Evolutionary conservation across 306 rosid species (phyloP), one percentile per base, ranked within the genome.

Genomic region (Delonix regia): DNA sequence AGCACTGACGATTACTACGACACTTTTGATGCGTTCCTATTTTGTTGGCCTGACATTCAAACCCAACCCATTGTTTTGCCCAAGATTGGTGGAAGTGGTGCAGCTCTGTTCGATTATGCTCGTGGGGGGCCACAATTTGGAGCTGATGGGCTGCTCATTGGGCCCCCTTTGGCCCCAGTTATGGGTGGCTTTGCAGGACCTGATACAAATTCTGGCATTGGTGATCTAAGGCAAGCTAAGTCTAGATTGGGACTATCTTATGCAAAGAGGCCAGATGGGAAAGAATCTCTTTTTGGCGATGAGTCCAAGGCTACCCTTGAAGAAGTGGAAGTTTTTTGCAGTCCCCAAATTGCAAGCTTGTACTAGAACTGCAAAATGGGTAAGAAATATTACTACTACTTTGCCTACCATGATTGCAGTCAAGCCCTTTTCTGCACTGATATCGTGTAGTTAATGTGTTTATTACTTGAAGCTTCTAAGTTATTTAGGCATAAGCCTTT

Each of bases 1-100:
- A 93, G 98, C 93, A 95, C 99, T 70, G 97, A 95, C 64, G 97
- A 93, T 69, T 87, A 93, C 86, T 93, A 87, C 12, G 98, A 95
- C 38, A 86, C 91, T 73, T 92, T 95, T 82, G 99, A 95, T 71
- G 81, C 99, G 11, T 92, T 95, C 80, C 84, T 93, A 21, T 95
- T 93, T 83, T 86, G 83, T 28, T 86, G 89, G 89, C 4, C 18
- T 5, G 73, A 83, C 24, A 42, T 33, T 64, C 12, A 85, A 67
- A 36, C 19, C 13, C 38, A 80, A 2, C 86, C 86, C 14, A 76
- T 83, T 2, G 71, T 80, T 80, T 76, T 86, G 73, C 85, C 86
- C 16, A 86, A 86, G 62, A 45, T 86, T 60, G 86, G 85, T 59
- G 86, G 89, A 8, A 86, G 85, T 80, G 89, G 86, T 73, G 89